Base-by-base conservation (phyloP, 306 rosid species). In the Calophaca sinica region DNA sequence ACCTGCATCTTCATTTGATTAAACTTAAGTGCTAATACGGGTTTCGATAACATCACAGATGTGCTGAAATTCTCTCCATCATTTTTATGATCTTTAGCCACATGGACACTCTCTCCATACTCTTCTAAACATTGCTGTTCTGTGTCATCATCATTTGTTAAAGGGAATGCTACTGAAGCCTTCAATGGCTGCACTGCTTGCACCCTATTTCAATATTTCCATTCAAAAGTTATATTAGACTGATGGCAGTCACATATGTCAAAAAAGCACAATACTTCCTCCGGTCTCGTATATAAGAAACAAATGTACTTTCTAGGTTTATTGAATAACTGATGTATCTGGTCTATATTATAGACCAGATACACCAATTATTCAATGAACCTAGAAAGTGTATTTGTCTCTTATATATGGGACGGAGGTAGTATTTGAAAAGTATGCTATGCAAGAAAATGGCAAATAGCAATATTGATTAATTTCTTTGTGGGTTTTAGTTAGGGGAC, bases 1-100 rank as follows among this genome's bases (percentile, higher is more conserved):
- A 91, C 97, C 79, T 87, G 83, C 97, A 94, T 89, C 75, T 86
- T 88, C 96, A 91, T 91, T 78, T 87, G 69, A 78, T 81, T 91
- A 74, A 94, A 89, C 83, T 87, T 84, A 9, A 94, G 83, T 54
- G 97, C 98, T 70, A 94, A 61, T 53, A 94, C 66, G 38, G 96
- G 96, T 70, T 89, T 94, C 45, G 98, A 89, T 57, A 89, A 73
- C 93, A 91, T 83, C 70, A 90, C 89, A 26, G 79, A 68, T 45
- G 62, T 68, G 71, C 83, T 78, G 39, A 88, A 81, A 67, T 73
- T 86, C 41, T 77, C 74, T 32, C 36, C 75, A 1, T 82, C 69
- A 39, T 79, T 87, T 44, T 10, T 20, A 10, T 50, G n/a, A 64
- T 83, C 76, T 69, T 42, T 35, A n/a, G 55, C 42, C 33, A 55